Conservation (phyloP, 2,329 filamentous ascomycete genomes). For the Trichoderma oligosporum region DNA sequence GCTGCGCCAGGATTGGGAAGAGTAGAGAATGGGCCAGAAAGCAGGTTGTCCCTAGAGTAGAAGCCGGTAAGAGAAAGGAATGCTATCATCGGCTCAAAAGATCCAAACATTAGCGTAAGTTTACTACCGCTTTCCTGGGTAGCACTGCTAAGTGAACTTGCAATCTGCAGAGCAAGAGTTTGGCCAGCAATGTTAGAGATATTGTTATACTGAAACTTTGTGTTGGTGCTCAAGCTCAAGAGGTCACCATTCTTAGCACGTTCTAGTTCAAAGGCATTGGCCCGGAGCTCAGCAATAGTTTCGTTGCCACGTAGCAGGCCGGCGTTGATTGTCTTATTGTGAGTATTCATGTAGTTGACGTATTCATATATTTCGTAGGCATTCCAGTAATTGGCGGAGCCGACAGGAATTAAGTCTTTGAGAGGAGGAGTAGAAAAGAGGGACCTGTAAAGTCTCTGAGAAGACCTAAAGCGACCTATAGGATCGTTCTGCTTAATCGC, state of each 20-base stretch:
- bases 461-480: constrained; percentile 28
- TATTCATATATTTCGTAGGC: constrained; percentile 55
- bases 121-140: constrained; percentile 42
- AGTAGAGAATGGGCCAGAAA: constrained; percentile 34
- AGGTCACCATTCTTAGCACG: constrained; percentile 51
- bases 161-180: constrained; percentile 46
- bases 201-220: constrained; percentile 33
- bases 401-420: constrained; percentile 34
- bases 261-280: constrained; percentile 66
- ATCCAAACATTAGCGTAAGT: constrained; percentile 52
- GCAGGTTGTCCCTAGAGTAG: constrained; percentile 48
- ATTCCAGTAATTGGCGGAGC: constrained; percentile 42
- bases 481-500: constrained; percentile 27
- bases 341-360: constrained; percentile 50
- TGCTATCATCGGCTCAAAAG: constrained; percentile 51
- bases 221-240: constrained; percentile 48
- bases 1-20: constrained; percentile 67
- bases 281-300: constrained; percentile 47
- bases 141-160: constrained; percentile 43
- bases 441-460: constrained; percentile 40
- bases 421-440: constrained; percentile 40
- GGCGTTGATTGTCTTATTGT: constrained; percentile 44
- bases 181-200: constrained; percentile 51
- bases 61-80: constrained; percentile 52
- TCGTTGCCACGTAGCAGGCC: constrained; percentile 35